These are phyloP conservation scores for Aristolochia contorta DNA, from an alignment of 164 flowering plant genomes.

Conservation along the genomic window DNA sequence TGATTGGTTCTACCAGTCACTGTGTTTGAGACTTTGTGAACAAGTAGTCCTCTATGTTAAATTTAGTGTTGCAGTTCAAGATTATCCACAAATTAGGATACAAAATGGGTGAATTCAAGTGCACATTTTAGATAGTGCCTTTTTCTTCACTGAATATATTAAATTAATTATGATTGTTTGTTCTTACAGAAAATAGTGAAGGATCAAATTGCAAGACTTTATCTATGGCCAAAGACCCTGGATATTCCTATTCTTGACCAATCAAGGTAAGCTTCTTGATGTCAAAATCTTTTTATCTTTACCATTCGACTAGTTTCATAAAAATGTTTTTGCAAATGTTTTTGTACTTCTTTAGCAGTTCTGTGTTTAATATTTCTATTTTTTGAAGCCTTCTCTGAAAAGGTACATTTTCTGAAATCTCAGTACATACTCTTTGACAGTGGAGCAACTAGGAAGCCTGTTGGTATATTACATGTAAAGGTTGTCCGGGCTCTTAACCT, in stretches of 20 bases:
- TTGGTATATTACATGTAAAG: constrained; percentile 63
- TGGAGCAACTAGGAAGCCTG: constrained; percentile 51
- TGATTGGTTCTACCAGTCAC: too few species aligned
- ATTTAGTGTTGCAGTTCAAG: too few species aligned
- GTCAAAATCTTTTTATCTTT: too few species aligned
- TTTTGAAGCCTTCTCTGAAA: neutral
- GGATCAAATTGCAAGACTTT: constrained; percentile 59
- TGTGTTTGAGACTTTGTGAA: too few species aligned
- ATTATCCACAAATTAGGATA: too few species aligned
- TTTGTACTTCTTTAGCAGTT: neutral
- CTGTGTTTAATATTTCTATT: neutral
- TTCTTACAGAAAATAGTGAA: constrained; percentile 49
- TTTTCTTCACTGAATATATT: neutral
- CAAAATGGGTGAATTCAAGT: neutral
- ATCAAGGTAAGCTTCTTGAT: constrained; percentile 42
- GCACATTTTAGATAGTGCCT: neutral
- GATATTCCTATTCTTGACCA: constrained; percentile 74
- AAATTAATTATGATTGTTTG: too few species aligned
- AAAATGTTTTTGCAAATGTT: neutral
- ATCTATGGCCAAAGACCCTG: constrained; percentile 73
- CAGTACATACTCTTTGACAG: constrained; percentile 13
- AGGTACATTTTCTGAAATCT: neutral
- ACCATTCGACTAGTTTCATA: too few species aligned
- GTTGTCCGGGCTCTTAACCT: constrained; percentile 49
- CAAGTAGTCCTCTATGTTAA: too few species aligned